Percentiles rank a stretch among this genome's conserved stretches.
Evolutionary conservation across 495 filamentous ascomycete species (phyloP).

Genomic region (Lasiosphaeria hispida): DNA sequence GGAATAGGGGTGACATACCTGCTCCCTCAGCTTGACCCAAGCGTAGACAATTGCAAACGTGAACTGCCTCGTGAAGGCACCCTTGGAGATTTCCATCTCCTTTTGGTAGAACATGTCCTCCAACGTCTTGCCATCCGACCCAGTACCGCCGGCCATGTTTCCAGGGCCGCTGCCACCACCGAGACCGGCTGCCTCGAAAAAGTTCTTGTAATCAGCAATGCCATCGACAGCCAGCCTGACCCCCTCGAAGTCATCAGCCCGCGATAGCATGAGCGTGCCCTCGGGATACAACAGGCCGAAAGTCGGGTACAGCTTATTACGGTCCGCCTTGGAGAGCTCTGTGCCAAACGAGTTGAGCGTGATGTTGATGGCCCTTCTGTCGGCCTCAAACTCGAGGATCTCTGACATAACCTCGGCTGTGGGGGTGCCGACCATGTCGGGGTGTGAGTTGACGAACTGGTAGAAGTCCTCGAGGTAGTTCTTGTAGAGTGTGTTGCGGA

Average conservation of each 20-base stretch:
- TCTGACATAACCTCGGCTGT: slow-evolving; percentile 93
- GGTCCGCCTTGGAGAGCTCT: slow-evolving; percentile 88
- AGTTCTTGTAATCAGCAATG: slow-evolving; percentile 84
- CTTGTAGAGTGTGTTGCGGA: slow-evolving; percentile 98
- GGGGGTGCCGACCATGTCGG: slow-evolving; percentile 81
- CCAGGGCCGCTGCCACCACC: slow-evolving; percentile 71
- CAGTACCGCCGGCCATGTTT: slow-evolving; percentile 77
- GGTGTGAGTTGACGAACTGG: slow-evolving; percentile 80
- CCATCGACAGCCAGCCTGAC: slow-evolving; percentile 91
- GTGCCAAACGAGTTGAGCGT: slow-evolving; percentile 98
- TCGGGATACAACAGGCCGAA: slow-evolving; percentile 92
- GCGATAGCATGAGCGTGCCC: slow-evolving; percentile 90
- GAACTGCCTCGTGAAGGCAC: slow-evolving; percentile 94
- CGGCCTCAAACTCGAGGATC: slow-evolving; percentile 94
- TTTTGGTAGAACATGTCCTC: slow-evolving; percentile 99
- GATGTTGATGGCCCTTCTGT: slow-evolving; percentile 96
- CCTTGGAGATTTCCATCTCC: slow-evolving; percentile 97
- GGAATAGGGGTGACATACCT: slow-evolving; percentile 53
- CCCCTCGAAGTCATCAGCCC: slow-evolving; percentile 91
- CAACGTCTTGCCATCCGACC: slow-evolving; percentile 79
- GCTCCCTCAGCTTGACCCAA: slow-evolving; percentile 96
- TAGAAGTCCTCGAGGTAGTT: slow-evolving; percentile 99
- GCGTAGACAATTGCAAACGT: slow-evolving; percentile 93
- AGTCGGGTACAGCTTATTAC: slow-evolving; percentile 92
- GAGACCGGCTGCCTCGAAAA: slow-evolving; percentile 90